phyloP scores from a whole-genome alignment of 2,329 filamentous ascomycete genomes.

The Eutypa lata region DNA sequence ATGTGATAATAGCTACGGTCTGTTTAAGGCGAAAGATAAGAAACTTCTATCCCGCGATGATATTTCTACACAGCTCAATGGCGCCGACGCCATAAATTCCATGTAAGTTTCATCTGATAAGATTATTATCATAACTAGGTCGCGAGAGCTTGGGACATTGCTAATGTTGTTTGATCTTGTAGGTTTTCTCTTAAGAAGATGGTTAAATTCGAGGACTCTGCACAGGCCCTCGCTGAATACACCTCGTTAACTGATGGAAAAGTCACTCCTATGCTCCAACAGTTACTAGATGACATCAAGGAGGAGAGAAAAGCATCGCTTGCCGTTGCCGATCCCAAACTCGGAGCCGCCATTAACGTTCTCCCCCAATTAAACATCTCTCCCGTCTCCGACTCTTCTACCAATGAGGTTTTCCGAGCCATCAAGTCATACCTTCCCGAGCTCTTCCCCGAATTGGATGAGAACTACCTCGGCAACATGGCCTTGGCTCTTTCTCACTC shows the following conservation, averaged over 20 bases:
- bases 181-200: slow-evolving; percentile 96
- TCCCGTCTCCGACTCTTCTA: slow-evolving; percentile 74
- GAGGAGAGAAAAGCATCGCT: slow-evolving; percentile 96
- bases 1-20: slow-evolving; percentile 70
- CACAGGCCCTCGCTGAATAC: slow-evolving; percentile 86
- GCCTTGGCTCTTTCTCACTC: slow-evolving; percentile 94
- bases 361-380: slow-evolving; percentile 83
- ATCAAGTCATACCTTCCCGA: slow-evolving; percentile 89
- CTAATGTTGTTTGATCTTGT: background rate
- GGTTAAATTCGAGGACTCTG: slow-evolving; percentile 93
- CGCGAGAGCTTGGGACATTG: background rate
- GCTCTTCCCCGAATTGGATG: slow-evolving; percentile 82
- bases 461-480: slow-evolving; percentile 89
- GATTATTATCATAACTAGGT: background rate
- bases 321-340: slow-evolving; percentile 89
- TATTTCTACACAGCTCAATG: slow-evolving; percentile 69
- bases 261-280: slow-evolving; percentile 81
- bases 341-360: slow-evolving; percentile 89
- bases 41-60: slow-evolving; percentile 91
- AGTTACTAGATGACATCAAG: slow-evolving; percentile 84
- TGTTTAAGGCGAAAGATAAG: slow-evolving; percentile 98
- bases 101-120: slow-evolving; percentile 56
- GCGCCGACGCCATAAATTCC: slow-evolving; percentile 80
- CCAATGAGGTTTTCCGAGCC: slow-evolving; percentile 87
- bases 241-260: slow-evolving; percentile 88